Evolutionary conservation across 352 stramenopile species (phyloP).

Genomic region (Globisporangium parvum): DNA sequence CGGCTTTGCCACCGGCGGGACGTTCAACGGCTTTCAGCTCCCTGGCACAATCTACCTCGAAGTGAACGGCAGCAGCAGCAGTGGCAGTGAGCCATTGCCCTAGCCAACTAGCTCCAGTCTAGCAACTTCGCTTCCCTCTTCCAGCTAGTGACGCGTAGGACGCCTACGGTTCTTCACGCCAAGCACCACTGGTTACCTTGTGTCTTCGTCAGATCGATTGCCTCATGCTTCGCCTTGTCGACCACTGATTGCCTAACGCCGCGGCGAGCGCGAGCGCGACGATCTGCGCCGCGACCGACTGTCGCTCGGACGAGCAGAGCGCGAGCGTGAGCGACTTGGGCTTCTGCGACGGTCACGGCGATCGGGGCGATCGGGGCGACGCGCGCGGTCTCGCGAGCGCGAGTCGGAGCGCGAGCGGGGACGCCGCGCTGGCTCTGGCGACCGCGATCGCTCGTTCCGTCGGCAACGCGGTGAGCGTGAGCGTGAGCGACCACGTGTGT

Average conservation of each 20-base stretch:
- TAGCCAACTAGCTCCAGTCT: no score
- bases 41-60: slow-evolving; percentile 38
- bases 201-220: no score
- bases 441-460: background rate
- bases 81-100: background rate
- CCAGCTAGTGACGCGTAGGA: no score
- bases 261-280: background rate
- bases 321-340: background rate
- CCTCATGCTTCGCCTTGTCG: no score
- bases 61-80: slow-evolving; percentile 2
- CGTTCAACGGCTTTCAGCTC: slow-evolving; percentile 47
- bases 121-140: no score
- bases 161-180: no score
- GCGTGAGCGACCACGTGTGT: background rate
- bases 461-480: background rate
- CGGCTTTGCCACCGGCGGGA: slow-evolving; percentile 43
- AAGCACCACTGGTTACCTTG: no score
- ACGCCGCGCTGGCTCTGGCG: background rate
- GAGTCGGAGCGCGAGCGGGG: background rate
- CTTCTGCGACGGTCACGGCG: background rate
- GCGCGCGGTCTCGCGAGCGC: no score
- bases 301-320: background rate
- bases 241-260: no score
- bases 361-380: background rate
- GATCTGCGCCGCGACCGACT: background rate